Percentiles rank a stretch among this genome's conserved stretches.
These are phyloP conservation scores for Lepiota subincarnata DNA, from an alignment of 768 basidiomycete genomes.

Conservation along the genomic window DNA sequence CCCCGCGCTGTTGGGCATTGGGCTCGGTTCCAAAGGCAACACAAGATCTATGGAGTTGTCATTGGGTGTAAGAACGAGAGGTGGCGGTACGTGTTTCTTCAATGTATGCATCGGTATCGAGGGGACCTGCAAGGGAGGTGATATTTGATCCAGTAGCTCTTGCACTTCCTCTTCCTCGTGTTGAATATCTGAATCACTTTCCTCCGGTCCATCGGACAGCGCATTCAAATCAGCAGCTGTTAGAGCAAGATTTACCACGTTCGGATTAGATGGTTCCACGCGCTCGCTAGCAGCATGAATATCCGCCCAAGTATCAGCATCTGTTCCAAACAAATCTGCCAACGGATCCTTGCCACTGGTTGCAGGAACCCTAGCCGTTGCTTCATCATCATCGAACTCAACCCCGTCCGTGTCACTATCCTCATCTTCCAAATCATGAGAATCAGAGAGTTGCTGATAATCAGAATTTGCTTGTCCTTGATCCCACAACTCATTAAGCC, in stretches of 20 bases:
- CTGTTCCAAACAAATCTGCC: constrained; percentile 61
- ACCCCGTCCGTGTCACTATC: constrained; percentile 29
- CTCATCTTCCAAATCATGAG: constrained; percentile 24
- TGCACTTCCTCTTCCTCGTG: constrained; percentile 39
- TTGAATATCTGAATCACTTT: constrained; percentile 20
- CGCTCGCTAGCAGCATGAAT: constrained; percentile 35
- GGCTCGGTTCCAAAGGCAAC: constrained; percentile 32
- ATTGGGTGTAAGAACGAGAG: constrained; percentile 47
- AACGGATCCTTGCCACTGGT: constrained; percentile 44
- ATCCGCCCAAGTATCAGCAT: constrained; percentile 59
- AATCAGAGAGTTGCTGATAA: constrained; percentile 35
- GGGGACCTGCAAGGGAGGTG: constrained; percentile 22
- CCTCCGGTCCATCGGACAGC: constrained; percentile 25
- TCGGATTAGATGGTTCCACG: constrained; percentile 33
- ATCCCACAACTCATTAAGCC: constrained; percentile 11
- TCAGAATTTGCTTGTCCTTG: constrained; percentile 20
- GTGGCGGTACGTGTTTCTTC: constrained; percentile 52
- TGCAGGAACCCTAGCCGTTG: constrained; percentile 35
- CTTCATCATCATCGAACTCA: constrained; percentile 32
- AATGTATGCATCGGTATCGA: constrained; percentile 26
- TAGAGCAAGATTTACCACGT: constrained; percentile 50
- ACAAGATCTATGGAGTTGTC: constrained; percentile 25
- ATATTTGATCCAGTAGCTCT: constrained; percentile 35
- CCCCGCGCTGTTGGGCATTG: constrained; percentile 30
- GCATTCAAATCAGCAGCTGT: constrained; percentile 36